Base-by-base conservation (phyloP, 805 yeast genomes). In the Jamesozyma spencerorum region DNA sequence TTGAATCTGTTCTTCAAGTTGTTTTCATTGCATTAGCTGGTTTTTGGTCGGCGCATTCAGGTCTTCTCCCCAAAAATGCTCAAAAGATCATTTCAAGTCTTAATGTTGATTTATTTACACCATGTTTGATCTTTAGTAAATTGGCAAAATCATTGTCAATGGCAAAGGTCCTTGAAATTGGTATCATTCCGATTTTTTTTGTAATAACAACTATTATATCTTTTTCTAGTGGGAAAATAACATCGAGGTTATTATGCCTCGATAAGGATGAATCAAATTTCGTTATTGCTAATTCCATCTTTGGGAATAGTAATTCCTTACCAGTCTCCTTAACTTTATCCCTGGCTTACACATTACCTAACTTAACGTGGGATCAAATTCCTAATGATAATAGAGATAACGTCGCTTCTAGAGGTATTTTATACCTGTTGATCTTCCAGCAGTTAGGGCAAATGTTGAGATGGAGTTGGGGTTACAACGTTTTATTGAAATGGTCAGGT, bases 261-360 rank as follows among this genome's bases (percentile, higher is more conserved):
- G 83, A 83, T 51, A 74, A 67, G 37, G 76, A 84, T 12, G 97
- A 92, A 63, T 57, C 85, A 3, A 88, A 90, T 64, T 90, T 85
- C 54, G 96, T 92, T 37, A 82, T 94, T 18, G 97, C 96, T 2
- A 92, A 92, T 94, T 86, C 92, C 2, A 95, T 88, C 5, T 90
- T 90, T 64, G 97, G 97, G 39, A 92, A 90, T 64, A 85, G 95
- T 34, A 90, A 90, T 67, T 84, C 95, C 10, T 72, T 90, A 41
- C 97, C 98, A 0, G 97, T 90, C 1, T 86, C 96, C 0, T 70
- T 92, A 48, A 83, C 92, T 1, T 66, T 92, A 42, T 81, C 94
- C 1, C 66, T 83, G 47, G 79, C 88, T 1, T 80, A 79, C 55
- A 79, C 90, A 0, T 65, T 83, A 44, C 94, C 92, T 2, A 76